Evolutionary conservation across 305 asterid species (phyloP).

Genomic region (Solanum hybrid): DNA sequence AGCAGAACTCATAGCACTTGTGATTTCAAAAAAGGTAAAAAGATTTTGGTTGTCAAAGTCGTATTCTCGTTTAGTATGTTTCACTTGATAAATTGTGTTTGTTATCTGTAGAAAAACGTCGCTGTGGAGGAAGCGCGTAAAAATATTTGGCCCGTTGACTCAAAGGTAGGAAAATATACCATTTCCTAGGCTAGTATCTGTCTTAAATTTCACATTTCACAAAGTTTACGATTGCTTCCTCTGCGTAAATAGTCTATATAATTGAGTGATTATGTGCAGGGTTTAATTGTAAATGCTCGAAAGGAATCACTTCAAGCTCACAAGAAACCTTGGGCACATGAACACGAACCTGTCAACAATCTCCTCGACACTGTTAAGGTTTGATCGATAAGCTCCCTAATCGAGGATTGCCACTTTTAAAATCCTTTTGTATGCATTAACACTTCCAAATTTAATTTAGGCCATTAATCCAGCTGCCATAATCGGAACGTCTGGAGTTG

Average conservation of each 20-base stretch:
- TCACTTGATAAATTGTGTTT: not conserved
- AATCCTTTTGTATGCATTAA: not conserved
- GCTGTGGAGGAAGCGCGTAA: slow-evolving; percentile 54
- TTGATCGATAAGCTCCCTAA: not conserved
- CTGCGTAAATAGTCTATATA: not conserved
- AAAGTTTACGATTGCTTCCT: not conserved
- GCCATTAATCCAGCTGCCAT: slow-evolving; percentile 70
- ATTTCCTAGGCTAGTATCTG: not conserved
- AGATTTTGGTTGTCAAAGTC: not conserved
- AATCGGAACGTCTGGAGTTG: slow-evolving; percentile 84
- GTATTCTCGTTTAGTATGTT: not conserved
- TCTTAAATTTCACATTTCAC: not conserved
- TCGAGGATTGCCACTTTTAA: not conserved
- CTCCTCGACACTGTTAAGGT: slow-evolving; percentile 81
- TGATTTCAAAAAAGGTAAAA: slow-evolving; percentile 59
- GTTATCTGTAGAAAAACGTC: slow-evolving; percentile 27
- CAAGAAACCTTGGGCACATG: slow-evolving; percentile 86
- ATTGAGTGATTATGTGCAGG: slow-evolving; percentile 24
- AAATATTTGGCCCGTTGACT: slow-evolving; percentile 77
- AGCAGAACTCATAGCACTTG: slow-evolving; percentile 83
- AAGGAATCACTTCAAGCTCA: slow-evolving; percentile 71
- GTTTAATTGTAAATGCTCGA: slow-evolving; percentile 56
- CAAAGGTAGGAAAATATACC: slow-evolving; percentile 41
- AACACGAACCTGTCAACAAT: slow-evolving; percentile 44
- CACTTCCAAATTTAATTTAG: slow-evolving; percentile 14